Evolutionary conservation across 768 basidiomycete species (phyloP).

Genomic region (Boletus coccyginus): DNA sequence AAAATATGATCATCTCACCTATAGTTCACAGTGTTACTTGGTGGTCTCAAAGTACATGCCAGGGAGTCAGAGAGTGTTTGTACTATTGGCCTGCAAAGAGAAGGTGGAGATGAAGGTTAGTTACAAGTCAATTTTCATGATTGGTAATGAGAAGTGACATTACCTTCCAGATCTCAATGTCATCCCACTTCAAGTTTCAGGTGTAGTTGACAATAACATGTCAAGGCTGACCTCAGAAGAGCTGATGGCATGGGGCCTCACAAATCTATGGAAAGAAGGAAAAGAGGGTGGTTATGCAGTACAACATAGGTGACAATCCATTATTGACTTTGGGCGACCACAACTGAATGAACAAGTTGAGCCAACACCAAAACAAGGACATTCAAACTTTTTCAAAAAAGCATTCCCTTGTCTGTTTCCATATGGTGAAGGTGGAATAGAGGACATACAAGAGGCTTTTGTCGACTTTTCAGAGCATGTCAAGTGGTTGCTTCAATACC

Average conservation of each 20-base stretch:
- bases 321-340: neutral
- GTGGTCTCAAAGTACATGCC: too few species aligned
- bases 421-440: neutral
- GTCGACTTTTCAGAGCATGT: neutral
- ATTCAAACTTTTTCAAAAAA: neutral
- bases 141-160: too few species aligned
- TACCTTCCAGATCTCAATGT: neutral
- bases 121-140: too few species aligned
- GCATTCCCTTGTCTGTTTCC: conserved; percentile 1
- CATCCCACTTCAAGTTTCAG: neutral
- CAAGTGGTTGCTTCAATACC: neutral
- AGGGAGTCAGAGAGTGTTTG: too few species aligned
- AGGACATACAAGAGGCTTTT: neutral
- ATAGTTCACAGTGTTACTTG: too few species aligned
- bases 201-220: neutral
- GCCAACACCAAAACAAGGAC: too few species aligned
- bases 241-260: neutral
- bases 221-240: neutral
- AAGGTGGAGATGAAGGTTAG: too few species aligned
- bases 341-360: too few species aligned
- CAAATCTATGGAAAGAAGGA: neutral
- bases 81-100: too few species aligned
- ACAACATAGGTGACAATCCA: neutral
- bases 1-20: too few species aligned
- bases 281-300: neutral